Evolutionary conservation across 1,284 basidiomycete genomes (phyloP).

Genomic region (Pseudozyma tsukubaensis): DNA sequence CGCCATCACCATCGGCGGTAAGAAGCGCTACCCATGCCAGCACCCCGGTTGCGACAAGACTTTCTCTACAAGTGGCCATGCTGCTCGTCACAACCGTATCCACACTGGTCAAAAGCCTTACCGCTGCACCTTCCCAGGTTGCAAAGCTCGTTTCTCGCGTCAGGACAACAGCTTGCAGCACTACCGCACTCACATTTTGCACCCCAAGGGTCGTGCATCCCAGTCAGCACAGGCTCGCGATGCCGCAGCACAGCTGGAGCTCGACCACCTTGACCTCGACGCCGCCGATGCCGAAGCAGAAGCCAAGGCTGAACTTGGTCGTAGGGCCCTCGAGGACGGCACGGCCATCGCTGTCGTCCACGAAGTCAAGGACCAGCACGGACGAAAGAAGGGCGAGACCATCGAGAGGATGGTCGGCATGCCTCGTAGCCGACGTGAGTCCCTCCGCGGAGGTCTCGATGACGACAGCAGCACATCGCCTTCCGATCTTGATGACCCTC

Average conservation of each 20-base stretch:
- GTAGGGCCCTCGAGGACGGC: slow-evolving; percentile 61
- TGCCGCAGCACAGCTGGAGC: slow-evolving; percentile 41
- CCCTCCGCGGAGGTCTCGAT: slow-evolving; percentile 39
- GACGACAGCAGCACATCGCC: slow-evolving; percentile 43
- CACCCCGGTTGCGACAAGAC: slow-evolving; percentile 75
- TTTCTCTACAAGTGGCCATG: slow-evolving; percentile 85
- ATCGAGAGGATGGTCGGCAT: slow-evolving; percentile 60
- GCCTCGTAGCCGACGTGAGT: slow-evolving; percentile 49
- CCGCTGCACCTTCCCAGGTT: slow-evolving; percentile 66
- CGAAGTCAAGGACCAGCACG: slow-evolving; percentile 58
- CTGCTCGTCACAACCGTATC: slow-evolving; percentile 80
- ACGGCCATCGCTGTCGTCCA: slow-evolving; percentile 65
- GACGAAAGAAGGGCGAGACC: slow-evolving; percentile 58
- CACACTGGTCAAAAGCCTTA: slow-evolving; percentile 74
- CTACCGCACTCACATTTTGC: slow-evolving; percentile 66
- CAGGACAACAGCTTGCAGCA: slow-evolving; percentile 68
- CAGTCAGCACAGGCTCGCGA: slow-evolving; percentile 46
- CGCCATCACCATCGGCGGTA: slow-evolving; percentile 62
- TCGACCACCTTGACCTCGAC: slow-evolving; percentile 41
- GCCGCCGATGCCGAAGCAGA: slow-evolving; percentile 52
- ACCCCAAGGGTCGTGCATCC: slow-evolving; percentile 57
- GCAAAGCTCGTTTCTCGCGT: slow-evolving; percentile 67
- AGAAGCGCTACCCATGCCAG: slow-evolving; percentile 74
- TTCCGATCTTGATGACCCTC: slow-evolving; percentile 29
- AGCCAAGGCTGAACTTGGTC: slow-evolving; percentile 55